Evolutionary conservation across 306 rosid species (phyloP), one percentile per base, ranked within the genome.

Genomic region (Phaseolus lunatus): DNA sequence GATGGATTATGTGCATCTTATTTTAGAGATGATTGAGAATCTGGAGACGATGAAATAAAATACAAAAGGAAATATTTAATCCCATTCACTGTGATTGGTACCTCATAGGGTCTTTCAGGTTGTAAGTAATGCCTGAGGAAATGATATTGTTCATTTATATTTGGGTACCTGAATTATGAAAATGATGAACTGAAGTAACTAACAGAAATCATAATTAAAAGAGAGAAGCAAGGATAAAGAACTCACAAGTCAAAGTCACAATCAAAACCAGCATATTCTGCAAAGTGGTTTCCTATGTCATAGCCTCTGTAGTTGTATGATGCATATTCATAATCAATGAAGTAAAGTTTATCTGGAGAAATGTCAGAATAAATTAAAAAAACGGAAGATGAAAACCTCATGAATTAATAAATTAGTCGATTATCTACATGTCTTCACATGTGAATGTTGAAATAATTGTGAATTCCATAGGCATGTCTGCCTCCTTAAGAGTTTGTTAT

Each of bases 201-300:
- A 84, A 82, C 20, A 80, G 15, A 43, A n/a, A 68, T 41, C 29
- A 54, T 47, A 39, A 80, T 11, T 39, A 29, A 49, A 35, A 22
- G 2, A 58, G 29, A 58, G 67, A 65, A 70, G 27, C 26, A 71
- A 70, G 47, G 35, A 27, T 37, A 72, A 73, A 44, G 29, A 56
- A 86, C 96, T 74, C 85, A 96, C 99, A 85, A 78, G 84, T 82
- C 85, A 83, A 45, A 87, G 86, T 96, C 94, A 78, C 99, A 92
- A 19, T 92, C 97, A 78, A 84, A 92, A 86, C 99, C 99, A 6
- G 89, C 91, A 48, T 92, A 92, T 84, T 96, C 98, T 53, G 89
- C 96, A 86, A 96, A 96, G 89, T 96, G 98, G 81, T 96, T 91
- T 80, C 97, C 99, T 19, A 96, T 84, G 86, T 96, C 99, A 47